phyloP scores from a whole-genome alignment of 441 rosid species.

The Populus hybrid region DNA sequence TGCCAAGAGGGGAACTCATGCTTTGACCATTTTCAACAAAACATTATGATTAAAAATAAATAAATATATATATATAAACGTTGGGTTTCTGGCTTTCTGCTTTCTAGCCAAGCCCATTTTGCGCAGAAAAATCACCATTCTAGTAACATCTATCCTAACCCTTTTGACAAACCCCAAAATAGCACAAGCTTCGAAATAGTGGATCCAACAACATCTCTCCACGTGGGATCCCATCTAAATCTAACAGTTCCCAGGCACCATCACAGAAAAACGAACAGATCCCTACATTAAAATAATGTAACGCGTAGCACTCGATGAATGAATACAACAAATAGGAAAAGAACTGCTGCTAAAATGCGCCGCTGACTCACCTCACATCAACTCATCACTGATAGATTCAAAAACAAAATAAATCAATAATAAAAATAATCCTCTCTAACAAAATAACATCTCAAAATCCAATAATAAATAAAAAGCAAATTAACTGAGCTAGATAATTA shows the following conservation, averaged over 20 bases:
- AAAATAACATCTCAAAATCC: background rate
- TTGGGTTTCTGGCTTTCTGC: no score
- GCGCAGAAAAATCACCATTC: background rate
- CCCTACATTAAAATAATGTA: constrained; percentile 11
- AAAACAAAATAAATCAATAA: constrained; percentile 7
- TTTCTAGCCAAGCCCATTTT: background rate
- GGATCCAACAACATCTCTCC: background rate
- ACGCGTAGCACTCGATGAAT: background rate
- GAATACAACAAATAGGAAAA: background rate
- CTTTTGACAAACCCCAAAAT: background rate
- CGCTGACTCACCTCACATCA: background rate
- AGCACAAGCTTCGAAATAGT: background rate
- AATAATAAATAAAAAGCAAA: constrained; percentile 5
- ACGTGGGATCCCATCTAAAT: constrained; percentile 12
- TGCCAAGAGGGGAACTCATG: background rate
- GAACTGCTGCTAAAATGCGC: constrained; percentile 9
- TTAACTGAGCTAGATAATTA: constrained; percentile 33
- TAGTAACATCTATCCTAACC: background rate
- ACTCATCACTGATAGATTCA: background rate
- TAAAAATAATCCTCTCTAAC: constrained; percentile 2
- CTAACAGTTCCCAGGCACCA: background rate
- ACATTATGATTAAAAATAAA: no score
- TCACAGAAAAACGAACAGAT: constrained; percentile 13
- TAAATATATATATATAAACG: no score
- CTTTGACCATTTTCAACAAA: no score